These are phyloP conservation scores for Ambrosia trifida DNA, from an alignment of 129 eudicot species.

Conservation along the genomic window DNA sequence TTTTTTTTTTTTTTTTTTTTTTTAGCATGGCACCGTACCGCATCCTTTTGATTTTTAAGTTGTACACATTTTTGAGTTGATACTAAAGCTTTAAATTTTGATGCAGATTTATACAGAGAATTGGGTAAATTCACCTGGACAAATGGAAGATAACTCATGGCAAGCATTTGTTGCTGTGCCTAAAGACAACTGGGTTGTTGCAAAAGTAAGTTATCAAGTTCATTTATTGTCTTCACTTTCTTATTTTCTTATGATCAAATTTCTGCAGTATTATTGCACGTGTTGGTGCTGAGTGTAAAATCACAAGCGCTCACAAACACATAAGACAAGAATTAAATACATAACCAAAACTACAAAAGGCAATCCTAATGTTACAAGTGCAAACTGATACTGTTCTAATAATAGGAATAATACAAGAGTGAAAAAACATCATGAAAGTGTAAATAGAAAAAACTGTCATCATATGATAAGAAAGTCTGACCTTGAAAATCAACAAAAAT, in stretches of 20 bases:
- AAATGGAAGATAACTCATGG: conserved; percentile 97
- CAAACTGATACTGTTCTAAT: no score
- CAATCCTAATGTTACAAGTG: no score
- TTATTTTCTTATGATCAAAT: background rate
- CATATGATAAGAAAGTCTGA: no score
- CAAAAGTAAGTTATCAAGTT: conserved; percentile 55
- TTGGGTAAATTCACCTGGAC: conserved; percentile 97
- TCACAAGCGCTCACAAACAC: no score
- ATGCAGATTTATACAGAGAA: conserved; percentile 92
- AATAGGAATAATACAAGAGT: no score
- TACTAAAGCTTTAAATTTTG: conserved; percentile 12
- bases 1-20: background rate
- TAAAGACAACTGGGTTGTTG: conserved; percentile 82
- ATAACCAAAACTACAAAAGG: no score
- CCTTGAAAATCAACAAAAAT: no score
- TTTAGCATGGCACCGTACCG: conserved; percentile 3
- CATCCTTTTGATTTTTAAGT: background rate
- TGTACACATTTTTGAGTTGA: conserved; percentile 14
- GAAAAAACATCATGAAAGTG: no score
- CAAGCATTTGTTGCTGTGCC: conserved; percentile 91
- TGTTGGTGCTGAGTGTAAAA: background rate
- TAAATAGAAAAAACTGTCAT: no score
- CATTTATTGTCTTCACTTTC: background rate
- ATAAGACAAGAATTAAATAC: background rate
- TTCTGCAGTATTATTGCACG: background rate